A percentile compares a stretch with the other conserved stretches of the same genome.
Conservation (phyloP, 2,329 filamentous ascomycete genomes). For the Botrytis aclada region DNA sequence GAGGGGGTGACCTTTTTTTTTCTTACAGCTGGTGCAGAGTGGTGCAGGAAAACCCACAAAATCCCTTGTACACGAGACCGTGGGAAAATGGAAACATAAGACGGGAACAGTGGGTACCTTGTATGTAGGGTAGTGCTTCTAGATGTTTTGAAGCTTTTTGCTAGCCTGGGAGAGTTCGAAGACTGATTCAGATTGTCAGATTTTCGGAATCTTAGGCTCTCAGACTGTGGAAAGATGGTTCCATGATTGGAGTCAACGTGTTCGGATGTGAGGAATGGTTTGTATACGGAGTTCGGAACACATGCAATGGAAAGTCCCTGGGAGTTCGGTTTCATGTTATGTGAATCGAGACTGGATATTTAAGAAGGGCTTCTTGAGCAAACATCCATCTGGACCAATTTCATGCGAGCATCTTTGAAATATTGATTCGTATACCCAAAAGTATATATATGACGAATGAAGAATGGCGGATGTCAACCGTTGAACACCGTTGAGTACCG, state of each 20-base stretch:
- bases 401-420: not conserved
- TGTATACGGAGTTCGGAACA: not conserved
- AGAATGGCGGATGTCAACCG: not conserved
- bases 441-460: too few relatives aligned
- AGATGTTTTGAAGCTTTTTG: not conserved
- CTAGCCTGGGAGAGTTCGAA: not conserved
- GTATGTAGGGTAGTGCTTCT: slow-evolving; percentile 6
- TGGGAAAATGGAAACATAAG: slow-evolving; percentile 2
- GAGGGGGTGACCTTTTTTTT: not conserved
- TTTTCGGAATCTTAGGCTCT: too few relatives aligned
- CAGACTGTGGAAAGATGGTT: not conserved
- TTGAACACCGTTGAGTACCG: not conserved
- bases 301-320: not conserved
- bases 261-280: not conserved
- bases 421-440: too few relatives aligned
- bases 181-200: not conserved
- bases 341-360: not conserved
- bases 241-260: not conserved
- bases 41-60: slow-evolving; percentile 7
- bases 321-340: not conserved
- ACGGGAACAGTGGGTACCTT: not conserved
- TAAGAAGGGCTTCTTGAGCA: not conserved
- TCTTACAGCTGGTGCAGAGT: not conserved
- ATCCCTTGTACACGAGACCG: slow-evolving; percentile 8
- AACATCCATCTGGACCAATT: not conserved